A percentile compares a stretch with the other conserved stretches of the same genome.
Conservation (phyloP, 495 filamentous ascomycete genomes). For the Tuber microsphaerosporum region DNA sequence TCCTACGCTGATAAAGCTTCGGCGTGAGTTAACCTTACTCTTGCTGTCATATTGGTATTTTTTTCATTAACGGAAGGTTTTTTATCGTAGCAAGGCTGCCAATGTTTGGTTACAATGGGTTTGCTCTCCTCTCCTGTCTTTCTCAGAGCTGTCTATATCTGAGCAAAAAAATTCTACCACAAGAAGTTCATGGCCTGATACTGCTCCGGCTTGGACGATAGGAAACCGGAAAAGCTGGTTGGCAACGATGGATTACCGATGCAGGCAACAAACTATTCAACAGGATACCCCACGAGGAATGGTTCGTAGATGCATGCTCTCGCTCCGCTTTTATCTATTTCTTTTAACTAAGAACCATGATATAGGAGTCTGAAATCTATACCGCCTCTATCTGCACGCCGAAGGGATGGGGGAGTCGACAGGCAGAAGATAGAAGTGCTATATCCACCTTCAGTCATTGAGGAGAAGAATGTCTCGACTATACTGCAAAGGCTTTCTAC, state of each 20-base stretch:
- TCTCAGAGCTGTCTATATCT: background rate
- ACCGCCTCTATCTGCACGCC: conserved; percentile 66
- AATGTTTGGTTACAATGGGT: conserved; percentile 37
- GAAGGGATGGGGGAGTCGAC: conserved; percentile 55
- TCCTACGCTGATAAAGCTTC: conserved; percentile 38
- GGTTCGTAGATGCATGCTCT: conserved; percentile 44
- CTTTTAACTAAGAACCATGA: conserved; percentile 10
- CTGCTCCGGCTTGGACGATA: conserved; percentile 51
- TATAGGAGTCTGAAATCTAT: conserved; percentile 75
- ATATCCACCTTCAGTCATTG: conserved; percentile 65
- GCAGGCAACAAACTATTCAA: conserved; percentile 81
- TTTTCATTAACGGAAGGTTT: background rate
- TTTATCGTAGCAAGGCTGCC: conserved; percentile 24
- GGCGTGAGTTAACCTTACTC: conserved; percentile 23
- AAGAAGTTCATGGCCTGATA: conserved; percentile 27
- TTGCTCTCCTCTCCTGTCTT: conserved; percentile 11
- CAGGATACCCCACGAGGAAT: conserved; percentile 92
- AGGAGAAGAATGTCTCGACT: conserved; percentile 52
- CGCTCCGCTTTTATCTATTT: background rate
- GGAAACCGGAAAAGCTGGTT: conserved; percentile 75
- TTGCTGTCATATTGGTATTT: background rate
- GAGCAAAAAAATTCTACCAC: conserved; percentile 7
- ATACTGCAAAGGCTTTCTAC: conserved; percentile 62
- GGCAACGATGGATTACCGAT: conserved; percentile 76
- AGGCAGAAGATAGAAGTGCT: conserved; percentile 66